Evolutionary conservation across 306 rosid species (phyloP), one percentile per base, ranked within the genome.

Genomic region (Prunus kanzakura): DNA sequence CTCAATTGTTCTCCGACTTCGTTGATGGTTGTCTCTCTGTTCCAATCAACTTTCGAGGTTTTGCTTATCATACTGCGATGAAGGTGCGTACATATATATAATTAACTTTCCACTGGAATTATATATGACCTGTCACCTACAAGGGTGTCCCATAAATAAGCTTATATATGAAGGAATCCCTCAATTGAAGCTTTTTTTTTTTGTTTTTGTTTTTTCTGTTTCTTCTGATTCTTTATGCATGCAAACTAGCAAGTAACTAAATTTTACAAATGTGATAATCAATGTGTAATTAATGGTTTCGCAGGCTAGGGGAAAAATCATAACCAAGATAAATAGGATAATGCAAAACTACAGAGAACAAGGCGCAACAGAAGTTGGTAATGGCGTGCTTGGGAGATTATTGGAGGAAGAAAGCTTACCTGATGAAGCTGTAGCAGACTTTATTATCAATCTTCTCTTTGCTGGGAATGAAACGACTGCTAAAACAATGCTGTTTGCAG

Each of bases 401-500:
- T 65, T 94, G 29, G 92, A 89, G 83, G 98, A 92, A 69, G 93
- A 90, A 80, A 86, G 89, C 75, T 82, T 94, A 60, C 86, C 89
- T 0, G 96, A 94, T 69, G 95, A 88, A 2, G 89, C 87, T 12
- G 84, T 92, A 6, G 90, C 95, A 55, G 98, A 94, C 69, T 94
- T 94, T 91, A 88, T 92, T 50, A 90, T 94, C 87, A 94, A 92
- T 78, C 98, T 94, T 79, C 95, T 94, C 67, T 94, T 94, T 58
- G 98, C 98, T 0, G 98, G 98, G 62, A 94, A 90, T 60, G 98
- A 94, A 88, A 91, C 98, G 12, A 94, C 95, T 47, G 85, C 98
- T 12, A 94, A 94, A 87, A 94, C 98, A 8, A 94, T 94, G 98
- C 91, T 94, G 62, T 94, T 94, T 76, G 95, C 97, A 9, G 87